Percentiles rank a stretch among this genome's conserved stretches.
Conservation (phyloP, 2,329 filamentous ascomycete genomes). For the Xylariaceae sp. region DNA sequence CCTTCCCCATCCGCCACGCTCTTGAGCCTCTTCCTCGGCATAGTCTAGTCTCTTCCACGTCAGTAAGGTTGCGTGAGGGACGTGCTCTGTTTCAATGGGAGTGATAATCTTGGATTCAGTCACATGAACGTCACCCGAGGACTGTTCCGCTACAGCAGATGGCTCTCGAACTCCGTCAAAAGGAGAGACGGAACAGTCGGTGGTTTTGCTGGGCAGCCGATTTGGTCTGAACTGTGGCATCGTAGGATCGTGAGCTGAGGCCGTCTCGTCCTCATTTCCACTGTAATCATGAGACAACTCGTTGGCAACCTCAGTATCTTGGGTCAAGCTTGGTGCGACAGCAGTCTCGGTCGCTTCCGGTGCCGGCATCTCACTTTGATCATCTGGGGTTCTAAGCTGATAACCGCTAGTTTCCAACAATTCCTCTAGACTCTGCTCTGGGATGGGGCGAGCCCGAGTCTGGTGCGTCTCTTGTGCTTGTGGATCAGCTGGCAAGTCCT, state of each 20-base stretch:
- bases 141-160: not conserved
- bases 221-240: slow-evolving; percentile 68
- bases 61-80: slow-evolving; percentile 34
- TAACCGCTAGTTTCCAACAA: slow-evolving; percentile 44
- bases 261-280: slow-evolving; percentile 4
- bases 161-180: not conserved
- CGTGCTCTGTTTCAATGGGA: slow-evolving; percentile 23
- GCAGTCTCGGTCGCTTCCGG: not conserved
- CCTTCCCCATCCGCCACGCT: slow-evolving; percentile 74
- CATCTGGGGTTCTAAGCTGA: slow-evolving; percentile 26
- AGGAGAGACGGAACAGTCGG: not conserved
- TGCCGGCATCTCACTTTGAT: not conserved
- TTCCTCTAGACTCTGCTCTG: slow-evolving; percentile 32
- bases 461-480: slow-evolving; percentile 7
- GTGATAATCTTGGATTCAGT: slow-evolving; percentile 7
- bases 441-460: not conserved
- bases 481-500: slow-evolving; percentile 7
- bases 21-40: slow-evolving; percentile 63
- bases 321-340: not conserved
- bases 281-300: not conserved
- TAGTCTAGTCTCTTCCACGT: slow-evolving; percentile 55
- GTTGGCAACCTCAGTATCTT: slow-evolving; percentile 2
- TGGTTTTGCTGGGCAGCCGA: slow-evolving; percentile 20
- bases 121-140: not conserved
- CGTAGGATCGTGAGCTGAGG: slow-evolving; percentile 51